Evolutionary conservation across 192 early-diverging fungal species (phyloP).

Genomic region (Borealophlyctis nickersoniae): DNA sequence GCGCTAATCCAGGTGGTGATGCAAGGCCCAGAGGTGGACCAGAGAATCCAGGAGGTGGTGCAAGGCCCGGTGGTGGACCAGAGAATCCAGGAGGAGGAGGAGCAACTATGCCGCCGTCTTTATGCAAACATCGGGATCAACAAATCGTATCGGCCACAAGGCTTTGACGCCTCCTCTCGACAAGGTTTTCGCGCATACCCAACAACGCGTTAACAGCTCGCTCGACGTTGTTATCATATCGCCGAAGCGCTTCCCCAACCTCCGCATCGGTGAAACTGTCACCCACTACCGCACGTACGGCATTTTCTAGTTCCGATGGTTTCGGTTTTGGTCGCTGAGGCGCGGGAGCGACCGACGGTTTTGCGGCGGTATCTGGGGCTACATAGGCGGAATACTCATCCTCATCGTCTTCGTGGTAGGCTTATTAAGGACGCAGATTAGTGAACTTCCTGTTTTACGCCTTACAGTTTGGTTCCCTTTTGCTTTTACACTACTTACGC

Average conservation of each 20-base stretch:
- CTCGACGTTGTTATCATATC: constrained; percentile 70
- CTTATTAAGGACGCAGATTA: constrained; percentile 7
- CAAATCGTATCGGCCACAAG: too few species aligned
- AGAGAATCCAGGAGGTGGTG: constrained; percentile 5
- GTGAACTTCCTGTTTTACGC: constrained; percentile 12
- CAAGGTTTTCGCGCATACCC: constrained; percentile 55
- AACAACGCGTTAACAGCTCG: constrained; percentile 63
- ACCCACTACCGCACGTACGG: constrained; percentile 63
- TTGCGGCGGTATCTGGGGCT: constrained; percentile 19
- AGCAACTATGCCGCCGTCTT: constrained; percentile 1
- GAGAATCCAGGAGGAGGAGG: constrained; percentile 3
- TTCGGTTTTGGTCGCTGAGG: not conserved
- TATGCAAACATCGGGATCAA: too few species aligned
- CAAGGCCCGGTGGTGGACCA: not conserved
- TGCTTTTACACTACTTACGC: constrained; percentile 14
- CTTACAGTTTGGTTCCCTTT: constrained; percentile 3
- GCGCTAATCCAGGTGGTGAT: not conserved
- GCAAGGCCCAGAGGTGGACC: not conserved
- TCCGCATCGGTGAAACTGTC: constrained; percentile 55
- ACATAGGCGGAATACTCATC: not conserved
- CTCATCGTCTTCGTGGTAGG: constrained; percentile 13
- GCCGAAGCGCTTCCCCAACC: constrained; percentile 69
- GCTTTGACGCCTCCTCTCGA: constrained; percentile 33
- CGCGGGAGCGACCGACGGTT: not conserved
- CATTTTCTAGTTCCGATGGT: constrained; percentile 42